Conservation (phyloP, 257 asterid species). For the Nicotiana attenuata region DNA sequence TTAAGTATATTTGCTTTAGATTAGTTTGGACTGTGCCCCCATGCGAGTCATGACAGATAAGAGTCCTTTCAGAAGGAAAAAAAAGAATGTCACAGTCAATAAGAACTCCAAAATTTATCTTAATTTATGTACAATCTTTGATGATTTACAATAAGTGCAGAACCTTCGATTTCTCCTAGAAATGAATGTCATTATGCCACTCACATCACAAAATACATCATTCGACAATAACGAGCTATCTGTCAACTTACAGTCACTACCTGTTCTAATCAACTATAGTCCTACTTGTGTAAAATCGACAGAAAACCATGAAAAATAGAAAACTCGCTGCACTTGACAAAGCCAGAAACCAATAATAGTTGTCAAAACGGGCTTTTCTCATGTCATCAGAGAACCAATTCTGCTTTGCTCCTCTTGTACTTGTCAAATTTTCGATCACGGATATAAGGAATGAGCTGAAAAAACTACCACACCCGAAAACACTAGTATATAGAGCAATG, state of each 20-base stretch:
- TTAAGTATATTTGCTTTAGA: too few relatives aligned
- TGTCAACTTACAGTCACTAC: not conserved
- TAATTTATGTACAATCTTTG: not conserved
- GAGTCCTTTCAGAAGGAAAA: too few relatives aligned
- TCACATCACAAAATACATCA: not conserved
- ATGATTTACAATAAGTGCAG: not conserved
- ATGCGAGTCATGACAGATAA: too few relatives aligned
- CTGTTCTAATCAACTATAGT: not conserved
- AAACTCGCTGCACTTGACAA: constrained; percentile 38
- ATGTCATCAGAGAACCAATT: constrained; percentile 70
- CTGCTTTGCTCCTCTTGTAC: constrained; percentile 20
- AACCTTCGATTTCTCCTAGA: not conserved
- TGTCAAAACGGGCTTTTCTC: constrained; percentile 48
- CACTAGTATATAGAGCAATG: constrained; percentile 80
- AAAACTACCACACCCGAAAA: constrained; percentile 80
- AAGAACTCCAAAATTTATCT: not conserved
- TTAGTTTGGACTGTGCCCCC: too few relatives aligned
- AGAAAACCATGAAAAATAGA: constrained; percentile 32
- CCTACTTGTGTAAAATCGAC: constrained; percentile 25
- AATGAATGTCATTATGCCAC: not conserved
- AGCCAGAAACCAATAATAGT: constrained; percentile 62
- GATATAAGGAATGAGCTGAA: constrained; percentile 62
- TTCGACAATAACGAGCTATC: not conserved
- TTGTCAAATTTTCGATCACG: constrained; percentile 53
- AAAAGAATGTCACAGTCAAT: not conserved